Evolutionary conservation across 2,329 filamentous ascomycete genomes (phyloP).

Genomic region (Plectosphaerella sp.): DNA sequence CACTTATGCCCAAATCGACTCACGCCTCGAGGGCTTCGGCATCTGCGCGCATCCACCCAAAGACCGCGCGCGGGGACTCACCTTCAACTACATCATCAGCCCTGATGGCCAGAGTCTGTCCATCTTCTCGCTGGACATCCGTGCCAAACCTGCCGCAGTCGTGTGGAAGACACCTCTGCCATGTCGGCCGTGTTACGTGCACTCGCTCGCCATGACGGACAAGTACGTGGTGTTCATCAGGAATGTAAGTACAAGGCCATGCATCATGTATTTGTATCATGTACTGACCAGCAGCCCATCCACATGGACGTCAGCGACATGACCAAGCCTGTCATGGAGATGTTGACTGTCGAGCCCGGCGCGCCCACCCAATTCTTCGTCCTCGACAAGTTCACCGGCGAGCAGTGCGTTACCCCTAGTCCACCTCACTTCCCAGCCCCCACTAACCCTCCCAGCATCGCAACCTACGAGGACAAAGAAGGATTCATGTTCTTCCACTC

Average conservation of each 20-base stretch:
- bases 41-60: constrained; percentile 13
- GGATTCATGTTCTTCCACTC: constrained; percentile 13
- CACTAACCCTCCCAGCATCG: constrained; percentile 1
- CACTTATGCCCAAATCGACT: constrained; percentile 12
- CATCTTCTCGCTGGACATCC: constrained; percentile 10
- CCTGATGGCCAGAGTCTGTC: constrained; percentile 5
- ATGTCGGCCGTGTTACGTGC: constrained; percentile 11
- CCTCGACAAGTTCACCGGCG: constrained; percentile 11
- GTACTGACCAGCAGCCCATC: constrained; percentile 1
- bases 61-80: constrained; percentile 9
- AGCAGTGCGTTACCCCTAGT: constrained; percentile 3
- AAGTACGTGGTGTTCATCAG: constrained; percentile 11
- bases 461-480: constrained; percentile 6
- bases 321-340: constrained; percentile 8
- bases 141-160: constrained; percentile 5
- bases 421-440: too few species aligned
- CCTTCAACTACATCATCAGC: constrained; percentile 11
- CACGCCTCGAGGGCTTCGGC: constrained; percentile 9
- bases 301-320: constrained; percentile 15
- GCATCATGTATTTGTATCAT: neutral
- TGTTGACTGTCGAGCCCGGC: constrained; percentile 9
- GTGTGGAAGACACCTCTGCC: constrained; percentile 12
- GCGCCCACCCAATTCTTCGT: constrained; percentile 10
- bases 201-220: constrained; percentile 12
- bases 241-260: constrained; percentile 5